A percentile compares a stretch with the other conserved stretches of the same genome.
These are phyloP conservation scores for Populus alba DNA, from an alignment of 345 rosid species.

Conservation along the genomic window DNA sequence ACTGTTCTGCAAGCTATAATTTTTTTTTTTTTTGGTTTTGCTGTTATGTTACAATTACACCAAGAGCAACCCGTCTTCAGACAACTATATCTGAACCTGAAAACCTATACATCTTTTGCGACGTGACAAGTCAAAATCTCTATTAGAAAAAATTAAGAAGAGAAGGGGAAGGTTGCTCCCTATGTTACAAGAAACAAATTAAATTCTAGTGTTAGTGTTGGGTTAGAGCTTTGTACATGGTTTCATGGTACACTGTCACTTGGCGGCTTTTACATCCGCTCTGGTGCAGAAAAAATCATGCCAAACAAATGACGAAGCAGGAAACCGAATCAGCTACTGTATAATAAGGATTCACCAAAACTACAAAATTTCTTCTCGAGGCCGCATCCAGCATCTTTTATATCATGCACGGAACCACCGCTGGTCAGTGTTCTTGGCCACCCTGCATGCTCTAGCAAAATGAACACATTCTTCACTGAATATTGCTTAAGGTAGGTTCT, in stretches of 20 bases:
- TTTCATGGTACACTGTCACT: constrained; percentile 41
- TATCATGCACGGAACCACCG: neutral
- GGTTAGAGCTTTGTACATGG: constrained; percentile 55
- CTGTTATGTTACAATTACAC: constrained; percentile 39
- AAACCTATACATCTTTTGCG: constrained; percentile 41
- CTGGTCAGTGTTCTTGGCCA: constrained; percentile 9
- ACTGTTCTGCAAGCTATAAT: constrained; percentile 17
- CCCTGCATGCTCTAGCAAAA: neutral
- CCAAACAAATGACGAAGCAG: constrained; percentile 26
- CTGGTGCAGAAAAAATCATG: constrained; percentile 30
- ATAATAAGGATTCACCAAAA: constrained; percentile 1
- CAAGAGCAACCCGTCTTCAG: constrained; percentile 31
- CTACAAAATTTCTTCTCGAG: constrained; percentile 26
- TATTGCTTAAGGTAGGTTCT: constrained; percentile 7
- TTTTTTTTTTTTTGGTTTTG: neutral
- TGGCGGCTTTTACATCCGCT: constrained; percentile 22
- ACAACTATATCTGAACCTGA: constrained; percentile 37
- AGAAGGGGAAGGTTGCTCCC: neutral
- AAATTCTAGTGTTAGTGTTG: constrained; percentile 38
- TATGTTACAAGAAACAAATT: constrained; percentile 52
- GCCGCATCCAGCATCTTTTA: constrained; percentile 12
- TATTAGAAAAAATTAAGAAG: constrained; percentile 1
- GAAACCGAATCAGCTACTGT: constrained; percentile 16
- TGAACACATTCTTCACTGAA: neutral
- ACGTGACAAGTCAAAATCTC: constrained; percentile 37